phyloP scores from a whole-genome alignment of 768 basidiomycete genomes.

The Leucocoprinus sp. region DNA sequence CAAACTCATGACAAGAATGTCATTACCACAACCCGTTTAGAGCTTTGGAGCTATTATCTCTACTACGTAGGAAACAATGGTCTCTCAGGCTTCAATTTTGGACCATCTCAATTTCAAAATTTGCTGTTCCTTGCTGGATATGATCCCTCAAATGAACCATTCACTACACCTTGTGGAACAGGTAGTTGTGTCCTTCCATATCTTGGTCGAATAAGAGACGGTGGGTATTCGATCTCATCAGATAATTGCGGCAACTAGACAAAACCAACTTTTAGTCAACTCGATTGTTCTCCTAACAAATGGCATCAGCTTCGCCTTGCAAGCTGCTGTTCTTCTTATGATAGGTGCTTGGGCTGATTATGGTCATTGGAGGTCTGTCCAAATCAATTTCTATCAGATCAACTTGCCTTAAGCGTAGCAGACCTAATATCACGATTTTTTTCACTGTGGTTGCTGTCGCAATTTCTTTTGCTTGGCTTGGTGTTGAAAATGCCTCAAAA shows the following conservation, averaged over 20 bases:
- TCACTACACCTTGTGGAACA: conserved; percentile 39
- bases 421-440: conserved; percentile 71
- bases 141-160: conserved; percentile 52
- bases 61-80: conserved; percentile 65
- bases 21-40: conserved; percentile 33
- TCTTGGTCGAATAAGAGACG: conserved; percentile 50
- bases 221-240: conserved; percentile 22
- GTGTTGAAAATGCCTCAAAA: conserved; percentile 53
- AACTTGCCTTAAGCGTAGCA: conserved; percentile 15
- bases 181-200: conserved; percentile 60
- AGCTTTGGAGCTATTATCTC: conserved; percentile 54
- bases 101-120: conserved; percentile 71
- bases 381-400: not conserved
- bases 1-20: not conserved
- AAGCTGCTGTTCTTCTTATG: conserved; percentile 54
- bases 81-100: conserved; percentile 62
- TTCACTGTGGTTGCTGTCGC: conserved; percentile 61
- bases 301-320: conserved; percentile 71
- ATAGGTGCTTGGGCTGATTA: conserved; percentile 81
- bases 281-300: conserved; percentile 75
- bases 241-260: not conserved
- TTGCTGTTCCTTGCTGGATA: conserved; percentile 66
- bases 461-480: conserved; percentile 73
- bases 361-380: conserved; percentile 59
- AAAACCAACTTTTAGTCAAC: conserved; percentile 54